Evolutionary conservation across 2,329 filamentous ascomycete genomes (phyloP), one percentile per base, ranked within the genome.

Genomic region (Teratosphaeria epicoccoides): DNA sequence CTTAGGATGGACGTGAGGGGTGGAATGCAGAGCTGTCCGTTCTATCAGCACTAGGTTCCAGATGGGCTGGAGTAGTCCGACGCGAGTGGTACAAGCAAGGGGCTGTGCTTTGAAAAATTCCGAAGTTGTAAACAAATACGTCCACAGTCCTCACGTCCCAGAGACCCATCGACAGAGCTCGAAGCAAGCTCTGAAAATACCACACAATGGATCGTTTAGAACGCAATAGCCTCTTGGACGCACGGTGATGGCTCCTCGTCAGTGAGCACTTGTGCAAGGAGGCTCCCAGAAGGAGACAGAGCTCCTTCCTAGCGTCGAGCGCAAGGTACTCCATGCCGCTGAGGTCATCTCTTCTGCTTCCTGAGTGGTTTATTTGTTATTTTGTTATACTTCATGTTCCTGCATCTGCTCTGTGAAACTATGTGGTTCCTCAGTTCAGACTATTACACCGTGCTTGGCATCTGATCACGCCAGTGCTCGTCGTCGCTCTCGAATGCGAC

Each of bases 1-100:
- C 46, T 33, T n/a, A 48, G 50, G 29, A 49, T 55, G 55, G 57
- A 61, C 52, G 55, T 61, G 56, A 62, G 60, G 59, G 54, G 55
- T 49, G 61, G 61, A 63, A 63, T 63, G 61, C 33, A 61, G 49
- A 25, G 50, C 43, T 50, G 50, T 55, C 57, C 53, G 46, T 50
- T 55, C 53, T 61, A 58, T 63, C 59, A 61, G 61, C 58, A 63
- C n/a, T n/a, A n/a, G n/a, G n/a, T n/a, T n/a, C n/a, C n/a, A n/a
- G n/a, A n/a, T n/a, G n/a, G n/a, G 33, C 14, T 7, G 33, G 14
- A 17, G 10, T 37, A 6, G 14, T 37, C 29, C 10, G 29, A 37
- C 14, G 29, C 29, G 29, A 33, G 29, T 14, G 28, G 4, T 6
- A 40, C 33, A 40, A 40, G 33, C 33, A 40, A 40, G 33, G 33